Base-by-base conservation (phyloP, 2,329 filamentous ascomycete species). In the Ophiocordyceps camponoti-floridani region DNA sequence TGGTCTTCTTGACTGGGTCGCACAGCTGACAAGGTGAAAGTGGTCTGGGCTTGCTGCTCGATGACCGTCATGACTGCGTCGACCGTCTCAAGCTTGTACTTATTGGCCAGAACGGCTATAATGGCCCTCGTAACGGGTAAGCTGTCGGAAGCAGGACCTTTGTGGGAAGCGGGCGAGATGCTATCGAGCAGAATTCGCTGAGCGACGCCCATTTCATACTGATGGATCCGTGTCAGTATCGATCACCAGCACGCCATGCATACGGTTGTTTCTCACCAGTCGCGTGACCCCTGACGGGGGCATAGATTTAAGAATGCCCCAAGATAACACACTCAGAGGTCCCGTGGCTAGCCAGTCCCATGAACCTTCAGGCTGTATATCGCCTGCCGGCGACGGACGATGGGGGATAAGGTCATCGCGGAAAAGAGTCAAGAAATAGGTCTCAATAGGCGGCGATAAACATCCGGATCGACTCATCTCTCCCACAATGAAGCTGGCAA, bases 51-150 rank as follows among this genome's bases (percentile, higher is more conserved):
- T 11, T 50, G 51, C 18, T 54, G 46, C 44, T 61, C 56, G 1
- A 63, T 43, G 9, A 49, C 45, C 4, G 48, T 14, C 35, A 62
- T 51, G 4, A 63, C 47, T 6, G 48, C 46, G 8, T 48, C 49
- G 7, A 55, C 43, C 7, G 50, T 56, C 48, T 64, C 64, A 16
- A 63, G 54, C 31, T 60, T 60, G 52, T 64, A 61, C 48, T 69
- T 71, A 51, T 71, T 70, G 43, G 65, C 59, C 27, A 70, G 50
- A 4, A 65, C 57, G 2, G 62, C 59, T 11, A 69, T 53, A 11
- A 69, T 62, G 0, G 59, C 60, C 27, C 58, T 52, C 13, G 53
- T 53, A 44, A 56, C 59, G 47, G 56, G 49, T 50, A 53, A 47
- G 33, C 51, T 50, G 26, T 51, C 47, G 6, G 47, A 18, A 30